Percentiles rank a stretch among this genome's conserved stretches.
Evolutionary conservation across 306 rosid genomes (phyloP).

Genomic region (Hippophae rhamnoides): DNA sequence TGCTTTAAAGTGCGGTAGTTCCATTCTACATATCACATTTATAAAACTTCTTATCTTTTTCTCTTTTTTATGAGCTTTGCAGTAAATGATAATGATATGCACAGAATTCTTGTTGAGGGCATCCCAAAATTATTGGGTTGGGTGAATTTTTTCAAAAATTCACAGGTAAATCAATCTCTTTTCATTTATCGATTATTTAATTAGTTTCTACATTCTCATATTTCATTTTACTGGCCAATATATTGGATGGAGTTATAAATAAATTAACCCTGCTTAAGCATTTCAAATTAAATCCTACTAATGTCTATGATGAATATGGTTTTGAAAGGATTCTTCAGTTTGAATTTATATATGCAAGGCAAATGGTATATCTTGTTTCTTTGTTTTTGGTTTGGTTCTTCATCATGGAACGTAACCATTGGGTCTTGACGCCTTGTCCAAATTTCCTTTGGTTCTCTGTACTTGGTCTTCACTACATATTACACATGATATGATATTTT

Average conservation of each 20-base stretch:
- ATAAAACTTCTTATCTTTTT: conserved; percentile 9
- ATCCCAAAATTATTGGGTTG: conserved; percentile 65
- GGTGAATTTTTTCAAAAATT: conserved; percentile 54
- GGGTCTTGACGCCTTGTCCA: no score
- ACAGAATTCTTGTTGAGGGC: conserved; percentile 53
- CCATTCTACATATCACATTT: conserved; percentile 14
- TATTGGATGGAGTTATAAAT: no score
- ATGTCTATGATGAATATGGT: no score
- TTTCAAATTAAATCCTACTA: no score
- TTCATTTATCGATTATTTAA: conserved; percentile 1
- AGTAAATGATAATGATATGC: conserved; percentile 60
- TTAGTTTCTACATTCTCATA: neutral
- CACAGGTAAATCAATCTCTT: conserved; percentile 38
- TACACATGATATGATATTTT: neutral
- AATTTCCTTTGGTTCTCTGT: no score
- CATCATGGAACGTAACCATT: no score
- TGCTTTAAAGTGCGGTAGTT: conserved; percentile 3
- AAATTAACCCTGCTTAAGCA: no score
- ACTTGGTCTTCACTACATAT: neutral
- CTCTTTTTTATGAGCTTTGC: conserved; percentile 22
- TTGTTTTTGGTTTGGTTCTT: no score
- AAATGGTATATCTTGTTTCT: no score
- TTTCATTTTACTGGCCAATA: neutral
- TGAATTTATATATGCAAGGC: no score
- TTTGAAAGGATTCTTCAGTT: no score